Conservation (phyloP, 208 protist genomes). For the Trichomonas tenax region DNA sequence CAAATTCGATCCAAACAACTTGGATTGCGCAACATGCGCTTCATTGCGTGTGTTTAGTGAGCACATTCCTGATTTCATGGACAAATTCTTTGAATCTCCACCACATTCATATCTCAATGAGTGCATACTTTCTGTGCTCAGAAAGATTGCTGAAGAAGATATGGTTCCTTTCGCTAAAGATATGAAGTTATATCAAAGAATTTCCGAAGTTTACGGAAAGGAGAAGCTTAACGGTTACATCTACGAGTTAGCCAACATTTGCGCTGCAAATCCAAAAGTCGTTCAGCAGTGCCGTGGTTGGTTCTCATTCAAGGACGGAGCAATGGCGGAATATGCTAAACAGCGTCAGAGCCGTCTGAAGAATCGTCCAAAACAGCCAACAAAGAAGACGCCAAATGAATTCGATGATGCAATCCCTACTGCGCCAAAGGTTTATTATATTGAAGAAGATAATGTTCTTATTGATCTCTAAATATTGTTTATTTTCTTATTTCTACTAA, state of each 20-base stretch:
- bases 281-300: neutral
- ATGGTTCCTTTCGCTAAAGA: neutral
- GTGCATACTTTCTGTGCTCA: neutral
- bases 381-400: neutral
- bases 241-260: neutral
- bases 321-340: neutral
- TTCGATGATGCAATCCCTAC: neutral
- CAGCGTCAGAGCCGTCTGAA: neutral
- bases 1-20: neutral
- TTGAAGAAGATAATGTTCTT: neutral
- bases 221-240: neutral
- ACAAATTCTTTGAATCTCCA: neutral
- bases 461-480: neutral
- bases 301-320: neutral
- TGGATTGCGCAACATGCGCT: neutral
- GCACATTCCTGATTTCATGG: neutral
- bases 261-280: neutral
- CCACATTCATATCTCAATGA: neutral
- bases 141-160: neutral
- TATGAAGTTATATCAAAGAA: neutral
- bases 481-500: too few species aligned
- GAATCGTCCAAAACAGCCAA: neutral
- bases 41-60: neutral
- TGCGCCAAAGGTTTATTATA: neutral
- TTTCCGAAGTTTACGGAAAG: neutral